Evolutionary conservation across 2,329 filamentous ascomycete species (phyloP).

Genomic region (Aspergillus sp.): DNA sequence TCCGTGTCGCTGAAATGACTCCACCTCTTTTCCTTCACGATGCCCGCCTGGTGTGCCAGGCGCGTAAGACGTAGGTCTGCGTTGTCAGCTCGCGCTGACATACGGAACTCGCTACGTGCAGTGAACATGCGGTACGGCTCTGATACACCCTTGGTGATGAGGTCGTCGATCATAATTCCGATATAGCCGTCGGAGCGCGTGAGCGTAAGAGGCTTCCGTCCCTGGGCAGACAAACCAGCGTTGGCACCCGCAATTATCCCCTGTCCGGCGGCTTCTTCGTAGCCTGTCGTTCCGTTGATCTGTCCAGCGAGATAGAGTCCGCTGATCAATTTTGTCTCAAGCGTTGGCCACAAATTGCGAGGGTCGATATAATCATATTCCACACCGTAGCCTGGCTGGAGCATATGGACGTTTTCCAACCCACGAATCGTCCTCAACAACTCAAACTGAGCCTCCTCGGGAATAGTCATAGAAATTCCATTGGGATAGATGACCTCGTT

Average conservation of each 20-base stretch:
- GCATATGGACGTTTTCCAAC: slow-evolving; percentile 84
- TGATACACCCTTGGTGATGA: slow-evolving; percentile 93
- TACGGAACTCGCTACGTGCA: slow-evolving; percentile 89
- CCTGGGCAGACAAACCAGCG: slow-evolving; percentile 75
- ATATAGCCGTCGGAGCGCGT: slow-evolving; percentile 90
- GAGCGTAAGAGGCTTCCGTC: slow-evolving; percentile 65
- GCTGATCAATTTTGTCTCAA: slow-evolving; percentile 88
- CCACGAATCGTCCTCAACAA: slow-evolving; percentile 86
- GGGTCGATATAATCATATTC: slow-evolving; percentile 99
- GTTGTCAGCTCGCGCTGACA: slow-evolving; percentile 90
- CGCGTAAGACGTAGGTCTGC: slow-evolving; percentile 83
- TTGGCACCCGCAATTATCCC: slow-evolving; percentile 92
- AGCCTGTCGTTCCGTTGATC: slow-evolving; percentile 97
- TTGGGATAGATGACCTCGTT: slow-evolving; percentile 93
- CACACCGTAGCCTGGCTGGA: slow-evolving; percentile 93
- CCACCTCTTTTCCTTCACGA: slow-evolving; percentile 82
- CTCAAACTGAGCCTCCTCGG: slow-evolving; percentile 78
- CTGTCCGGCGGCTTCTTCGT: slow-evolving; percentile 95
- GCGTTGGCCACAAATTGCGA: slow-evolving; percentile 77
- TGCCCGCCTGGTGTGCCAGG: slow-evolving; percentile 72
- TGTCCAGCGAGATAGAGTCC: slow-evolving; percentile 93
- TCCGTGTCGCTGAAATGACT: slow-evolving; percentile 63
- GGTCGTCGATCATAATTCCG: slow-evolving; percentile 97
- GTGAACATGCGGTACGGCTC: slow-evolving; percentile 99
- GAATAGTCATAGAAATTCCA: slow-evolving; percentile 95